A percentile compares a stretch with the other conserved stretches of the same genome.
phyloP scores from a whole-genome alignment of 1,284 basidiomycete genomes.

The Ustilago hordei region DNA sequence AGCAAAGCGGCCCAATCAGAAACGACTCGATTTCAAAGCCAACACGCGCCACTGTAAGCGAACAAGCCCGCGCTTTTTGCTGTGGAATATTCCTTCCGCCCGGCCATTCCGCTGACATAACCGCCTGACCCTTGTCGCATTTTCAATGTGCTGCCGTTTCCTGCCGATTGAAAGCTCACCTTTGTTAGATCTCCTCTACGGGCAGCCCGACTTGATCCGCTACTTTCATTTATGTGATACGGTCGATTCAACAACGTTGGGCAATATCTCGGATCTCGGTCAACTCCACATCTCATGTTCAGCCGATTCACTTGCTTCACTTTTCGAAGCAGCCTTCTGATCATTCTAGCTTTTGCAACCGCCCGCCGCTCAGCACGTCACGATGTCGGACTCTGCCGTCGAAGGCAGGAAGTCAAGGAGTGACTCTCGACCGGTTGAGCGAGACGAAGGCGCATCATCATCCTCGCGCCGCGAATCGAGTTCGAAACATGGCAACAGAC shows the following conservation, averaged over 20 bases:
- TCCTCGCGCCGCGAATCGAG: slow-evolving; percentile 15
- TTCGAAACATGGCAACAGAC: slow-evolving; percentile 16
- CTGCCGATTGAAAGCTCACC: slow-evolving; percentile 3
- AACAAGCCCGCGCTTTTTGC: not conserved
- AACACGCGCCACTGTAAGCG: slow-evolving; percentile 6
- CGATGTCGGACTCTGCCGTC: slow-evolving; percentile 14
- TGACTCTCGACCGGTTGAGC: not conserved
- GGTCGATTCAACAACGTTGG: not conserved
- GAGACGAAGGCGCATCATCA: not conserved
- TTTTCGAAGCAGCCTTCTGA: not conserved
- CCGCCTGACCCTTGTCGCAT: slow-evolving; percentile 20
- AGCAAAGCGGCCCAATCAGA: slow-evolving; percentile 19
- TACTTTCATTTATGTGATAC: not conserved
- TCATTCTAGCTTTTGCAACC: not conserved
- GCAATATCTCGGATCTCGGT: not conserved
- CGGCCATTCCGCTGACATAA: slow-evolving; percentile 30
- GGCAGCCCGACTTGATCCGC: slow-evolving; percentile 12
- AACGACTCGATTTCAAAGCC: slow-evolving; percentile 30
- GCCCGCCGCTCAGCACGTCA: not conserved
- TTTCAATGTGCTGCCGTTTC: slow-evolving; percentile 23
- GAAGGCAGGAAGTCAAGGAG: not conserved
- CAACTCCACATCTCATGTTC: slow-evolving; percentile 1
- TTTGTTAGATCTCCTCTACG: not conserved
- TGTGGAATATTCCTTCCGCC: slow-evolving; percentile 18
- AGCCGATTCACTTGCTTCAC: not conserved